phyloP scores from a whole-genome alignment of 768 basidiomycete species.

The Tulasnella sp. region DNA sequence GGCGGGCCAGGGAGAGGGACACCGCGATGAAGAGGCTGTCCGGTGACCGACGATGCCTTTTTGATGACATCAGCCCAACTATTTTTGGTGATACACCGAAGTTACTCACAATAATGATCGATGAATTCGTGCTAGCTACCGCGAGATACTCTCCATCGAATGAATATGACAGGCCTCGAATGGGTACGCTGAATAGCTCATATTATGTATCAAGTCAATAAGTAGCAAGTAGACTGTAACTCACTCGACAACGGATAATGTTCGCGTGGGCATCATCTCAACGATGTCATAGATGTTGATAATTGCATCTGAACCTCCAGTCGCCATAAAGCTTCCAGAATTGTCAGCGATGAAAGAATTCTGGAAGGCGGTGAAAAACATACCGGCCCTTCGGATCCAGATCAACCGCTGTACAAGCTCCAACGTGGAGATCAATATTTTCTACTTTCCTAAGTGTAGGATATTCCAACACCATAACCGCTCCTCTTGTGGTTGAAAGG shows the following conservation, averaged over 20 bases:
- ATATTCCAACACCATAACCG: slow-evolving; percentile 3
- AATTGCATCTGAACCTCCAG: slow-evolving; percentile 12
- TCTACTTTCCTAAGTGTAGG: slow-evolving; percentile 6
- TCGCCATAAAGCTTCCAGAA: slow-evolving; percentile 5
- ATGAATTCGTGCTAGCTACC: not conserved
- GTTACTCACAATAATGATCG: slow-evolving; percentile 2
- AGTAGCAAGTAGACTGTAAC: not conserved
- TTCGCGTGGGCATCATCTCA: not conserved
- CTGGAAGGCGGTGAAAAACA: not conserved
- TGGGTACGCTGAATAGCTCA: too few species aligned
- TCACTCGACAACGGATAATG: slow-evolving; percentile 7
- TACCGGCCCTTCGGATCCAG: slow-evolving; percentile 10
- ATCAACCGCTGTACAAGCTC: slow-evolving; percentile 7
- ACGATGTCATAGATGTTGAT: slow-evolving; percentile 12
- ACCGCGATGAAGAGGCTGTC: slow-evolving; percentile 5
- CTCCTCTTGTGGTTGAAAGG: slow-evolving; percentile 5
- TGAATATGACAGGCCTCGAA: slow-evolving; percentile 3
- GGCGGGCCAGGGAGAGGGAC: slow-evolving; percentile 5
- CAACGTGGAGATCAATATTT: slow-evolving; percentile 5
- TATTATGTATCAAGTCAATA: not conserved
- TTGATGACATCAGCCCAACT: not conserved
- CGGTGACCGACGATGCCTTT: slow-evolving; percentile 5
- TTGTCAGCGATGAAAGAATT: not conserved
- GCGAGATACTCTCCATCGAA: slow-evolving; percentile 14
- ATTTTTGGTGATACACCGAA: not conserved